Base-by-base conservation (phyloP, 1,284 basidiomycete species). In the Fomitopsis pinicola region DNA sequence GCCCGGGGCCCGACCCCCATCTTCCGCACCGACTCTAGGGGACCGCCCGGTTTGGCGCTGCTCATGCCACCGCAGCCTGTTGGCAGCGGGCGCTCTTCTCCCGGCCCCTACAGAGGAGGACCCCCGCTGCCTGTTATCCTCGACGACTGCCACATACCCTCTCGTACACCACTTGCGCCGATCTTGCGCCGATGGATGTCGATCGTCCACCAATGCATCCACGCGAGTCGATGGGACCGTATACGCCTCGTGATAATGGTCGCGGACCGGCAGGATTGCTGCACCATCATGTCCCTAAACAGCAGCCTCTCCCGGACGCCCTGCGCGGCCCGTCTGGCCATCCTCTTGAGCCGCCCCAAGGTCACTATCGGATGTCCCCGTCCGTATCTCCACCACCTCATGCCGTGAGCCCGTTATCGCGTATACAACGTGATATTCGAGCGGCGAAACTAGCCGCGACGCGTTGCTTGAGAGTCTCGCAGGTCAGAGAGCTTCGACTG, bases 171-270 rank as follows among this genome's bases (percentile, higher is more conserved):
- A n/a, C n/a, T n/a, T n/a, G n/a, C n/a, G n/a, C n/a, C n/a, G n/a
- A 86, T 0, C 79, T 95, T 22, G 92, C 91, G 1, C 82, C 92
- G 0, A 95, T 95, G 88, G 92, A 95, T n/a, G 82, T 91, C 5
- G 91, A 94, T 60, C 81, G 86, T n/a, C 81, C 81, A 12, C 82
- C 82, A 10, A 70, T 77, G 59, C 80, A 81, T 63, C 65, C 65
- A 36, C 81, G 85, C n/a, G 86, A 87, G 56, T 82, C 82, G 62
- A 76, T 81, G 17, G 74, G 75, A 26, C 70, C 78, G 17, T 75
- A 71, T 58, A 69, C 66, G 6, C 66, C 72, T 52, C 80, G 84
- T 26, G 86, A 84, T 2, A 68, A 68, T 5, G 72, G 72, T 15
- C 80, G 84, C 30, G 82, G 82, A 3, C 82, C 83, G 3, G 74